Evolutionary conservation across 352 stramenopile genomes (phyloP).

Genomic region (Albugo candida): DNA sequence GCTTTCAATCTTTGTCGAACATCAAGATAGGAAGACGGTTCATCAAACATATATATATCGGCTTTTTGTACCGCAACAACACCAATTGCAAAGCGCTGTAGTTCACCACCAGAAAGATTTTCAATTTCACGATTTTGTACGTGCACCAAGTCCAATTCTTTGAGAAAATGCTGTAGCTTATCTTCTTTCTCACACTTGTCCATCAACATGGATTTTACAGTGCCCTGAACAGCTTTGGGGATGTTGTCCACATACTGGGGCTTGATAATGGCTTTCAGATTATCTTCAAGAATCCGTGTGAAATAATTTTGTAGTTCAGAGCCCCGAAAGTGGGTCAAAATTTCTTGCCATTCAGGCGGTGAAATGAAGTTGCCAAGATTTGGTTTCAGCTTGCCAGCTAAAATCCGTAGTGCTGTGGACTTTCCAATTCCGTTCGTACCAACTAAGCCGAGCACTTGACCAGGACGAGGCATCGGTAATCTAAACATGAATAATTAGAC

Average conservation of each 20-base stretch:
- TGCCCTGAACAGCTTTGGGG: slow-evolving; percentile 89
- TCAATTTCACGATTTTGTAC: slow-evolving; percentile 93
- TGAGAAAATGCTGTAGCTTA: slow-evolving; percentile 65
- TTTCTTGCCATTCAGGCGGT: slow-evolving; percentile 98
- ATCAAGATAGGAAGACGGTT: slow-evolving; percentile 98
- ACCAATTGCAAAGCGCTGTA: slow-evolving; percentile 98
- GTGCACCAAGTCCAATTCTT: slow-evolving; percentile 92
- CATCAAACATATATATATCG: slow-evolving; percentile 99
- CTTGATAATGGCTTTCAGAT: slow-evolving; percentile 99
- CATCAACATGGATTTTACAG: slow-evolving; percentile 87
- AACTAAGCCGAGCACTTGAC: slow-evolving; percentile 96
- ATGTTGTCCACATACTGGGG: slow-evolving; percentile 99
- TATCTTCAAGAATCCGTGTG: slow-evolving; percentile 96
- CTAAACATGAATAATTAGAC: not conserved
- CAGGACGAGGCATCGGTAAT: slow-evolving; percentile 94
- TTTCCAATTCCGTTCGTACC: slow-evolving; percentile 99
- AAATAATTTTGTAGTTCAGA: slow-evolving; percentile 99
- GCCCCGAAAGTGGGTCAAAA: slow-evolving; percentile 95
- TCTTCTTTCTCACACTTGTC: slow-evolving; percentile 84
- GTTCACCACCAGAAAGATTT: slow-evolving; percentile 92
- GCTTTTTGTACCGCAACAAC: slow-evolving; percentile 88
- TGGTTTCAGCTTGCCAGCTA: slow-evolving; percentile 98
- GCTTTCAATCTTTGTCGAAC: slow-evolving; percentile 98
- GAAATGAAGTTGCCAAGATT: slow-evolving; percentile 95
- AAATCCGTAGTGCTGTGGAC: slow-evolving; percentile 97